Percentiles rank a stretch among this genome's conserved stretches.
Conservation (phyloP, 345 rosid genomes). For the Anacardium occidentale region DNA sequence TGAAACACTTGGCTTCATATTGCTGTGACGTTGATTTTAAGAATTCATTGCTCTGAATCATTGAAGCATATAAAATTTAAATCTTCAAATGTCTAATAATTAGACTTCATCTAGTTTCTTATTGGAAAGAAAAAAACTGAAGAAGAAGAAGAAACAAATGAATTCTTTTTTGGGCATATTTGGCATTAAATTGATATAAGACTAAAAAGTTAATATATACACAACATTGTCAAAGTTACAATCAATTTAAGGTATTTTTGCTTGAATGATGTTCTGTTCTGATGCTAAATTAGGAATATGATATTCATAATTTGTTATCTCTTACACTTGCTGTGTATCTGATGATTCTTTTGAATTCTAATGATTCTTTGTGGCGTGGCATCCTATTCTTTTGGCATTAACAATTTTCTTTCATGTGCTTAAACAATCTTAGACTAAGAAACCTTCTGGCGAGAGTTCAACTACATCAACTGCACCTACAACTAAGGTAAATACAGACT, state of each 20-base stretch:
- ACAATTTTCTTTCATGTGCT: background rate
- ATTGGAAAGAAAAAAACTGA: too few relatives aligned
- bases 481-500: slow-evolving; percentile 35
- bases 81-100: background rate
- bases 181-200: background rate
- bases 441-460: slow-evolving; percentile 50
- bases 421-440: slow-evolving; percentile 44
- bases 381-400: background rate
- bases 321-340: background rate
- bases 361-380: background rate
- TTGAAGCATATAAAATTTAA: background rate
- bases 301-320: background rate
- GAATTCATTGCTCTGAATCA: background rate
- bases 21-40: background rate
- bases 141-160: background rate
- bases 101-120: too few relatives aligned
- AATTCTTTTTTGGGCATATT: background rate
- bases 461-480: slow-evolving; percentile 43
- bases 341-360: background rate
- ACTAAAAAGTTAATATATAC: background rate
- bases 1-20: background rate
- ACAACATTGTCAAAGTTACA: background rate
- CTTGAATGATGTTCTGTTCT: background rate
- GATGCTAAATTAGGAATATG: background rate
- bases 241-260: background rate